Base-by-base conservation (phyloP, 2,329 filamentous ascomycete species). In the Blastomyces silverae region DNA sequence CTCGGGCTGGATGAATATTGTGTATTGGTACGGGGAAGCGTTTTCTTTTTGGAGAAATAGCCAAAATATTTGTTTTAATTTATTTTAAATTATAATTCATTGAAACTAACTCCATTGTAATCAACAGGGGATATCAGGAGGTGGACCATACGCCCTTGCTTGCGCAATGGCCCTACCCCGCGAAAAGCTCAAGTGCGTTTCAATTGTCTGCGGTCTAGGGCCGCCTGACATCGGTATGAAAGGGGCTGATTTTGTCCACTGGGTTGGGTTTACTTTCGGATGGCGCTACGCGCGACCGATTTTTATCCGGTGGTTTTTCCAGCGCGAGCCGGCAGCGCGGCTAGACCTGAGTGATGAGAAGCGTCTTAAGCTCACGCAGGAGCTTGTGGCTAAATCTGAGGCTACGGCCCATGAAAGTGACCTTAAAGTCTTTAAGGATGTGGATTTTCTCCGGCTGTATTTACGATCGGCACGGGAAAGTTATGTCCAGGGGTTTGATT, bases 121-220 rank as follows among this genome's bases (percentile, higher is more conserved):
- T 10, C 74, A 74, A 0, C 70, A 76, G 10, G 80, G 80, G 1
- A 71, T 77, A 8, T 80, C 78, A 0, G 81, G 80, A 8, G 81
- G 81, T 25, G 78, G 79, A 1, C 79, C 81, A 1, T 82, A 80
- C 67, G 76, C 77, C 2, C 71, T 82, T 17, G 81, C 80, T 28
- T 83, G 80, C 66, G 75, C 80, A 15, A 72, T 74, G 55, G 66
- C 67, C 4, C 68, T 82, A n/a, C 74, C 78, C 20, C 52, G 50
- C n/a, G 65, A 65, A 22, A 73, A 70, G 61, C 66, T 81, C n/a
- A 71, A 74, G 0, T 73, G 69, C 1, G 76, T 79, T 17, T 76
- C 75, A 0, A 68, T 81, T 20, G 69, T 80, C 52, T 75, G 75
- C 15, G 74, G 73, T n/a, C 73, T 69, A 1, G 72, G 73, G 3